Evolutionary conservation across 1,284 basidiomycete genomes (phyloP).

Genomic region (Tremellales sp.): DNA sequence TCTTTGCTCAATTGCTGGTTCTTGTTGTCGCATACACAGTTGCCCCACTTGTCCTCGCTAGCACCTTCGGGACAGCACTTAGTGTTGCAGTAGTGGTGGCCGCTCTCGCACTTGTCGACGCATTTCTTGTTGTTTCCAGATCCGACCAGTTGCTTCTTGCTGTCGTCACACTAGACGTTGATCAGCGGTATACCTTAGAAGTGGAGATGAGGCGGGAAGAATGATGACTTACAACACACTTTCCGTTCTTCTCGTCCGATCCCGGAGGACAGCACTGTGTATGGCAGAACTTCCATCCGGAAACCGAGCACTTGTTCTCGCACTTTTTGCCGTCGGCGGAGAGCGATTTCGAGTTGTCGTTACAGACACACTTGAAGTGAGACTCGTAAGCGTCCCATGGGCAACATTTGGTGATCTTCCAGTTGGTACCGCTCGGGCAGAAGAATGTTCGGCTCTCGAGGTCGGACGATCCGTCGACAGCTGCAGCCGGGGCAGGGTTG

Average conservation of each 20-base stretch:
- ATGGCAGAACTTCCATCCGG: background rate
- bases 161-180: background rate
- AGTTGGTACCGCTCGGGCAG: background rate
- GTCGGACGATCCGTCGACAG: too few relatives aligned
- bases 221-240: conserved; percentile 1
- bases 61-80: conserved; percentile 1
- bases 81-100: background rate
- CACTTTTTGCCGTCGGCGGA: conserved; percentile 1
- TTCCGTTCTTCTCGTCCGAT: background rate
- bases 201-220: background rate
- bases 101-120: background rate
- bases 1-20: background rate
- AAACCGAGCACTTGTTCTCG: background rate
- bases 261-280: conserved; percentile 4
- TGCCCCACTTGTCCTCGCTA: background rate
- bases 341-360: background rate
- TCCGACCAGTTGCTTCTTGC: background rate
- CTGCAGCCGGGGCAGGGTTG: background rate
- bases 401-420: conserved; percentile 10
- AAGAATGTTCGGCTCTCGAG: background rate
- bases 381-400: background rate
- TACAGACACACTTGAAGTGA: background rate
- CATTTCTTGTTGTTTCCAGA: background rate
- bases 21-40: background rate
- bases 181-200: too few relatives aligned